Evolutionary conservation across 345 rosid species (phyloP).

Genomic region (Cardamine resedifolia): DNA sequence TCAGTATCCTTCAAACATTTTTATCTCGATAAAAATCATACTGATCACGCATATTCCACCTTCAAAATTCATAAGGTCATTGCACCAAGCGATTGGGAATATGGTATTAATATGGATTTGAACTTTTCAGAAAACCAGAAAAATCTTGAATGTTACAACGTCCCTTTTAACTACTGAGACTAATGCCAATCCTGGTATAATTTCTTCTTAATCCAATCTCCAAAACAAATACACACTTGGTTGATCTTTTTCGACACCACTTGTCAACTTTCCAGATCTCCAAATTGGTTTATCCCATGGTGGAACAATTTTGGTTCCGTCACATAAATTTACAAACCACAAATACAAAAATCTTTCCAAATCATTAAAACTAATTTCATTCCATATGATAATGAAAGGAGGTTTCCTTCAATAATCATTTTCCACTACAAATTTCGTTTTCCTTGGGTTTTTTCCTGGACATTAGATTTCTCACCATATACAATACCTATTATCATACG

Average conservation of each 20-base stretch:
- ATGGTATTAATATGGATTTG: too few species aligned
- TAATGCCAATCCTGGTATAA: background rate
- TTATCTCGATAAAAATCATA: too few species aligned
- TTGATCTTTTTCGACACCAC: background rate
- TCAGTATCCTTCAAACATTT: too few species aligned
- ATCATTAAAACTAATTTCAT: background rate
- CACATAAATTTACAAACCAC: background rate
- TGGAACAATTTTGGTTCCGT: background rate
- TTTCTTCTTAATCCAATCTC: background rate
- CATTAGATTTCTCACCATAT: too few species aligned
- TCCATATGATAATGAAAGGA: background rate
- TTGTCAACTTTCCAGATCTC: background rate
- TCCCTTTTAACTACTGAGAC: too few species aligned
- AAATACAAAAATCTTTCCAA: background rate
- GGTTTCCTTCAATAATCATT: background rate
- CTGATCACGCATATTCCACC: too few species aligned
- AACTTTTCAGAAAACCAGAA: too few species aligned
- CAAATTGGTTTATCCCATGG: background rate
- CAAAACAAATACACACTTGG: background rate
- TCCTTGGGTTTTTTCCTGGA: too few species aligned
- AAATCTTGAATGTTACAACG: background rate
- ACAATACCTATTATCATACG: too few species aligned
- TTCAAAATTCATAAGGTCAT: too few species aligned
- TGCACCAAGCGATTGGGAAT: too few species aligned
- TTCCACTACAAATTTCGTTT: background rate